phyloP scores from a whole-genome alignment of 306 rosid species.

The Carpinus fangiana region DNA sequence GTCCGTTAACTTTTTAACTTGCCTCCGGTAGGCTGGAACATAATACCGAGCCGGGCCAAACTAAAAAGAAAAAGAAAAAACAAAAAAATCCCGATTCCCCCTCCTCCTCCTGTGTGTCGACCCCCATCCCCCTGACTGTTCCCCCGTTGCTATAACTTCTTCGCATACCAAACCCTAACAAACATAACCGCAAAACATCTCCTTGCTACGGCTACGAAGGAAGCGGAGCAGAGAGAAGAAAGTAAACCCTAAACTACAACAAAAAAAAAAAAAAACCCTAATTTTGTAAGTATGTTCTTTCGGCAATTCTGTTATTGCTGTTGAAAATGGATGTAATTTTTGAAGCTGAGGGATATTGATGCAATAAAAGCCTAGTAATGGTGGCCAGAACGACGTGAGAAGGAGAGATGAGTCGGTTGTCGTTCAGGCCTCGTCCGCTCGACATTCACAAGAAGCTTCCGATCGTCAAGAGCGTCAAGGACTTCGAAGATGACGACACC shows the following conservation, averaged over 20 bases:
- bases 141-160: neutral
- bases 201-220: neutral
- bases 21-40: too few species aligned
- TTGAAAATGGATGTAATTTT: neutral
- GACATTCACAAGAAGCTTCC: conserved; percentile 67
- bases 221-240: neutral
- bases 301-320: neutral
- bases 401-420: conserved; percentile 51
- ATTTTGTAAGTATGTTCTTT: neutral
- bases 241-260: neutral
- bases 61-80: too few species aligned
- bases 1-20: too few species aligned
- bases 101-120: too few species aligned
- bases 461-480: conserved; percentile 52
- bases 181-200: neutral
- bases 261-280: neutral
- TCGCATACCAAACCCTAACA: neutral
- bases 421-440: conserved; percentile 61
- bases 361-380: neutral
- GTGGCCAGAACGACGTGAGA: conserved; percentile 4
- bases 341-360: neutral
- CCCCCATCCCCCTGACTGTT: too few species aligned
- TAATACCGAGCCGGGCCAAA: too few species aligned
- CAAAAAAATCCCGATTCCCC: too few species aligned
- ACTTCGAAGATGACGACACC: conserved; percentile 59